A percentile compares a stretch with the other conserved stretches of the same genome.
Conservation (phyloP, 352 stramenopile species). For the Globisporangium spinosum region DNA sequence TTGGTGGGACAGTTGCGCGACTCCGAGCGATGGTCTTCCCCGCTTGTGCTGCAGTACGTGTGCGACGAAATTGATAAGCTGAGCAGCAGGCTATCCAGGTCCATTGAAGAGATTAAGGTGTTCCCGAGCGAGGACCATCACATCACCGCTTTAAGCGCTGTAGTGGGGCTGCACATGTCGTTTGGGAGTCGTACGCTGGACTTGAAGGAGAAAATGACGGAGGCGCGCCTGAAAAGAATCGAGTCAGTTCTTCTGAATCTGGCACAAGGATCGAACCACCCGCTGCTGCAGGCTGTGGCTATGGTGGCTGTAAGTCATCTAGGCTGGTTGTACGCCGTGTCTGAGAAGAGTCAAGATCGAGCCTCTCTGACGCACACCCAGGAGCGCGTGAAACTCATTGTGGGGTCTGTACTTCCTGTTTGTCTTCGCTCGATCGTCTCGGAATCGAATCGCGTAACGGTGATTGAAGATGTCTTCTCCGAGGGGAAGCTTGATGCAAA, state of each 20-base stretch:
- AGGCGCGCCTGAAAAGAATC: constrained; percentile 22
- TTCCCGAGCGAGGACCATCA: constrained; percentile 24
- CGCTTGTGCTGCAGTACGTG: constrained; percentile 25
- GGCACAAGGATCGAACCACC: constrained; percentile 9
- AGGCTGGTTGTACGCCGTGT: constrained; percentile 22
- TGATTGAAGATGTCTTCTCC: constrained; percentile 6
- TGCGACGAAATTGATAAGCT: constrained; percentile 24
- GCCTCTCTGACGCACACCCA: not conserved
- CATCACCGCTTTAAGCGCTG: constrained; percentile 20
- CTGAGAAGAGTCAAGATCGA: not conserved
- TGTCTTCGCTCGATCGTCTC: not conserved
- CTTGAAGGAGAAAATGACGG: constrained; percentile 19
- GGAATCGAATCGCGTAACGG: not conserved
- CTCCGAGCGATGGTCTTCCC: constrained; percentile 33
- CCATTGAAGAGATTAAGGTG: constrained; percentile 38
- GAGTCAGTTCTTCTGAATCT: constrained; percentile 26
- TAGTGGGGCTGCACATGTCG: constrained; percentile 33
- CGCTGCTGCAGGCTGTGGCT: constrained; percentile 22
- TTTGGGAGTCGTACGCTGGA: constrained; percentile 28
- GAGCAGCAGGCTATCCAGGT: constrained; percentile 22
- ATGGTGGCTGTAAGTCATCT: constrained; percentile 29
- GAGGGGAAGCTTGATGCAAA: not conserved
- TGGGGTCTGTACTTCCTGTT: not conserved
- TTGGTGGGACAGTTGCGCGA: constrained; percentile 35
- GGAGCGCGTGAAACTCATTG: constrained; percentile 9